Evolutionary conservation across 768 basidiomycete species (phyloP).

Genomic region (Phaffia tasmanica): DNA sequence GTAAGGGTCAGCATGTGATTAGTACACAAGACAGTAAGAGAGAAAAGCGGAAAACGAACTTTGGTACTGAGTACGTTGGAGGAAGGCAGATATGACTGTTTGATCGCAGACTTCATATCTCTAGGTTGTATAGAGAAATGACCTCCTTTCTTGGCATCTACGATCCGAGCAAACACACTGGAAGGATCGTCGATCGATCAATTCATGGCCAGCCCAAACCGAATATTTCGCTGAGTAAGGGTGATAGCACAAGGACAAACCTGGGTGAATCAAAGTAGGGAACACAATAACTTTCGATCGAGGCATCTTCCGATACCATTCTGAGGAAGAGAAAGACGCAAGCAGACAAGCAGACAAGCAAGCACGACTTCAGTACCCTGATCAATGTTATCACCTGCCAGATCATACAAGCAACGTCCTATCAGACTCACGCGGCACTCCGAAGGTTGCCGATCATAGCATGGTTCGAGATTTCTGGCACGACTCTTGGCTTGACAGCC

Average conservation of each 20-base stretch:
- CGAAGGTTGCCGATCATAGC: slow-evolving; percentile 38
- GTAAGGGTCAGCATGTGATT: background rate
- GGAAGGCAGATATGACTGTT: slow-evolving; percentile 36
- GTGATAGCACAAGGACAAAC: slow-evolving; percentile 17
- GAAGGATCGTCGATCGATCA: too few species aligned
- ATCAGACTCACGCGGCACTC: slow-evolving; percentile 30
- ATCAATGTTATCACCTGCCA: too few species aligned
- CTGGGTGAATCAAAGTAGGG: slow-evolving; percentile 81
- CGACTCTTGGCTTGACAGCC: too few species aligned
- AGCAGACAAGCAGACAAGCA: too few species aligned
- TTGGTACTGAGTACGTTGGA: slow-evolving; percentile 72
- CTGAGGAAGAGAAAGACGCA: too few species aligned
- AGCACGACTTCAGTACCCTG: too few species aligned
- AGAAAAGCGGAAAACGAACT: slow-evolving; percentile 29
- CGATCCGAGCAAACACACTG: slow-evolving; percentile 23
- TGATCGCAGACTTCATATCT: slow-evolving; percentile 18
- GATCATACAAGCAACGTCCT: too few species aligned
- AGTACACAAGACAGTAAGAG: background rate
- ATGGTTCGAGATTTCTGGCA: slow-evolving; percentile 29
- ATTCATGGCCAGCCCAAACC: too few species aligned
- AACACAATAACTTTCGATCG: slow-evolving; percentile 4
- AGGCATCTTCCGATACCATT: slow-evolving; percentile 40
- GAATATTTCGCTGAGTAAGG: too few species aligned
- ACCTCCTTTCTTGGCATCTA: slow-evolving; percentile 50
- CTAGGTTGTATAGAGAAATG: slow-evolving; percentile 79